Base-by-base conservation (phyloP, 176 grass and related monocot genomes). In the Oryza australiensis region DNA sequence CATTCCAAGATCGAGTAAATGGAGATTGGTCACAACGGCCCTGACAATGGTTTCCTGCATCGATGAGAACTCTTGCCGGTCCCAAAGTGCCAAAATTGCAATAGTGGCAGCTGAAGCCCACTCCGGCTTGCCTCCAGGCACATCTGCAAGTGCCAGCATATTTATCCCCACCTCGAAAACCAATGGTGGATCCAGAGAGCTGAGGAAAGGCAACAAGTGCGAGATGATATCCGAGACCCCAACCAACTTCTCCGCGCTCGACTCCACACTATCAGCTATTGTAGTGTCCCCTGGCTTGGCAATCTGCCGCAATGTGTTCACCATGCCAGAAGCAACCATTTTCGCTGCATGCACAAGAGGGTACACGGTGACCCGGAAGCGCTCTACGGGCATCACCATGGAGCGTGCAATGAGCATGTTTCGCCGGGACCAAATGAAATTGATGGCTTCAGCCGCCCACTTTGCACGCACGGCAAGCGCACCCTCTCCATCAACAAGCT, bases 1-100 rank as follows among this genome's bases (percentile, higher is more conserved):
- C 96, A 99, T 99, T 68, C 87, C 92, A 30, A 99, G 96, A 95
- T 99, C 96, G 26, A 99, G 90, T 75, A 99, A 87, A 82, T 99
- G 91, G 60, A 99, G 96, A 88, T 99, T 99, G 0, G 93, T 93
- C 18, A 90, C 96, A 68, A 99, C 91, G 46, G 96, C 85, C 51
- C 93, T 93, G 51, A 99, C 93, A 20, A 99, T 99, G 1, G 93
- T 93, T 82, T 99, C 91, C 88, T 91, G 86, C 84, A 88, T 94
- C 74, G 96, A 99, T n/a, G 93, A 95, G 88, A 99, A 98, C 71
- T 95, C 96, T 73, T 95, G 96, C 22, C 96, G 76, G 14, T 98
- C 96, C 96, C 96, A 98, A 22, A 93, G 82, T 43, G 96, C 95
- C 26, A 95, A 74, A 41, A 98, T 95, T 53, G 93, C 96, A 41